Base-by-base conservation (phyloP, 2,329 filamentous ascomycete species). In the Trichoderma lentiforme region DNA sequence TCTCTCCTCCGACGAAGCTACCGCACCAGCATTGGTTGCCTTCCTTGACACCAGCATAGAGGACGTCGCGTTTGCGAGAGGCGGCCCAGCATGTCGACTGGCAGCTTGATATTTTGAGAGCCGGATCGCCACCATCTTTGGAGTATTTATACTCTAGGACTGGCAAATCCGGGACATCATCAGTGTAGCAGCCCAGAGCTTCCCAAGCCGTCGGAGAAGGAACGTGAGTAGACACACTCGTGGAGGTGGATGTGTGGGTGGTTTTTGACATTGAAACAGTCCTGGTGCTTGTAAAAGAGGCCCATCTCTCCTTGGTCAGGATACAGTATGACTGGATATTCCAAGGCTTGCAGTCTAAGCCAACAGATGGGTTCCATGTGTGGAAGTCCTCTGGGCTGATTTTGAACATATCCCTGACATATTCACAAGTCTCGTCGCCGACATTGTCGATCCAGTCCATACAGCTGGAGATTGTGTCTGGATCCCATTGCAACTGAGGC, bases 71-170 rank as follows among this genome's bases (percentile, higher is more conserved):
- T 5, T 51, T 21, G n/a, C n/a, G 18, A 21, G 43, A 51, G 43
- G 43, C 43, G 0, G 43, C n/a, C 43, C 43, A 51, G 43, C 43
- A 51, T 51, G 43, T 51, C n/a, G 43, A 51, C n/a, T 21, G 43
- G 43, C 43, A 51, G 43, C n/a, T 21, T 51, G 43, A 51, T 9
- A 51, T 21, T 21, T 51, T 21, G 43, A 51, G 43, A 21, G n/a
- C 18, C 43, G 43, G 18, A 51, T 51, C 43, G 43, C 43, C 43
- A 12, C 43, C 66, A 71, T 67, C 74, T 73, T 56, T 76, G 65
- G 53, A 57, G 75, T 76, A 51, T 72, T 71, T 73, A n/a, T 62
- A 34, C 70, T 73, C 73, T 24, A 75, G 66, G 26, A 57, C 53
- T 9, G 53, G 26, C 7, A 15, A 57, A 7, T 18, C 53, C 15